Percentiles rank a stretch among this genome's conserved stretches.
phyloP scores from a whole-genome alignment of 805 yeast species.

The Pichia kluyveri region DNA sequence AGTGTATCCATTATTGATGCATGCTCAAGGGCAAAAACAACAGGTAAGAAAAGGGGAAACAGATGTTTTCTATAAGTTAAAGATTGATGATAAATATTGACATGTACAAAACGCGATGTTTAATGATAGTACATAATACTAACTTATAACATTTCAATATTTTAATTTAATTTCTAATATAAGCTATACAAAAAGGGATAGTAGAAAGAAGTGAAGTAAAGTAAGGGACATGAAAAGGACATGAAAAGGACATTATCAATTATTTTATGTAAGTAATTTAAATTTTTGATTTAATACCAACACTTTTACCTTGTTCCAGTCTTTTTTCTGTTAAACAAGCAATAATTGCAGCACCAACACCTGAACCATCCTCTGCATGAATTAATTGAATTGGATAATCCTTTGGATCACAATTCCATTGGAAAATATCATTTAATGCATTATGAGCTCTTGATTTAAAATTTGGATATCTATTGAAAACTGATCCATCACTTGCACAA shows the following conservation, averaged over 20 bases:
- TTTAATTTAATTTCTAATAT: too few relatives aligned
- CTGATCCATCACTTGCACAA: conserved; percentile 97
- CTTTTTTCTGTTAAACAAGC: conserved; percentile 90
- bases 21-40: too few relatives aligned
- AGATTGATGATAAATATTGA: neutral
- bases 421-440: conserved; percentile 83
- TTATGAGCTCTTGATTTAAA: conserved; percentile 84
- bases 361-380: conserved; percentile 80
- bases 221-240: too few relatives aligned
- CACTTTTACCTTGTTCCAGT: conserved; percentile 52
- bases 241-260: too few relatives aligned
- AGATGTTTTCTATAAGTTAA: neutral
- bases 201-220: too few relatives aligned
- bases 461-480: conserved; percentile 86
- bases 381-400: conserved; percentile 20
- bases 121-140: too few relatives aligned
- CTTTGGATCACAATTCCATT: conserved; percentile 40
- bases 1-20: neutral
- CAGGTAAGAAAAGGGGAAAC: neutral
- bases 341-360: conserved; percentile 97
- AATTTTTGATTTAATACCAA: conserved; percentile 10
- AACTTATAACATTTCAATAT: too few relatives aligned
- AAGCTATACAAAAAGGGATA: too few relatives aligned
- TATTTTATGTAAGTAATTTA: too few relatives aligned
- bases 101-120: too few relatives aligned